Base-by-base conservation (phyloP, 2,329 filamentous ascomycete species). In the Albifimbria verrucaria region DNA sequence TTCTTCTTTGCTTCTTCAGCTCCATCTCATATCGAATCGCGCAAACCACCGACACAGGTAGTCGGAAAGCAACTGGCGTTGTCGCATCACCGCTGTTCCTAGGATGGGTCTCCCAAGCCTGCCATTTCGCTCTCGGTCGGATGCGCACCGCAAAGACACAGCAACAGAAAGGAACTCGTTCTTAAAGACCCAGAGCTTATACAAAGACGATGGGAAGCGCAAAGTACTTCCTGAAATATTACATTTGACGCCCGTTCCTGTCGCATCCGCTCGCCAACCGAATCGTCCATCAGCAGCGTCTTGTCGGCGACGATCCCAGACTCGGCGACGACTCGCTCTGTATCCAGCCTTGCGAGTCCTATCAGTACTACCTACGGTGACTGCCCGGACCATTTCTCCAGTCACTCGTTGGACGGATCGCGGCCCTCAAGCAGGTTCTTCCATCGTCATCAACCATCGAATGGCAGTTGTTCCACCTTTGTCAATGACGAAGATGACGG, bases 281-380 rank as follows among this genome's bases (percentile, higher is more conserved):
- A 66, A 9, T 72, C 69, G 2, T 72, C 71, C 0, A 66, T 70
- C 56, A 72, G 69, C 56, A 72, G 69, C 47, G 61, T 71, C 44
- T 70, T 65, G 7, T 73, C 71, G 2, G 68, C 68, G 4, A 66
- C 70, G 36, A 53, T 72, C 3, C 68, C 68, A 1, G 72, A 74
- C 52, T 72, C 71, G 5, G 71, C 70, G 4, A 74, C 72, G 1
- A 69, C 67, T 0, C 69, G 64, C 39, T 74, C 71, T 1, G 58
- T 65, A 3, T 70, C 68, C 2, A 69, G 67, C 0, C 57, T 72
- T 20, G 67, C 68, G 2, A 71, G 68, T 21, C 70, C 70, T 7
- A 62, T 71, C 48, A 72, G 69, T 51, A 70, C 68, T 1, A 66
- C 62, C 7, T 69, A 70, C 53, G 62, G 65, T 50, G 68, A 70